These are phyloP conservation scores for Austroboletus olivaceoglutinosus DNA, from an alignment of 1,284 basidiomycete genomes.

Conservation along the genomic window DNA sequence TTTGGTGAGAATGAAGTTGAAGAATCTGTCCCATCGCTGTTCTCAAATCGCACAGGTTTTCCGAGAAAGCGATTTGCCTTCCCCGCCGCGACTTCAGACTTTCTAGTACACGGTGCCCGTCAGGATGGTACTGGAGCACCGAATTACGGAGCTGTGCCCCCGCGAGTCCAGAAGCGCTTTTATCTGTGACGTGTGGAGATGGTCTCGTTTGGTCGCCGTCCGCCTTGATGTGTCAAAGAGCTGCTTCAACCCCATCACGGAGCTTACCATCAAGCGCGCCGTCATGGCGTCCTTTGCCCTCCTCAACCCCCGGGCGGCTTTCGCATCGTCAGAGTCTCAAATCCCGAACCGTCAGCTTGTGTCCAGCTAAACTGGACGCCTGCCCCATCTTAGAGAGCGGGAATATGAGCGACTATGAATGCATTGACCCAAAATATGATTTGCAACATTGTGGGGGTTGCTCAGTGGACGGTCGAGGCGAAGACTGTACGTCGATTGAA, in stretches of 20 bases:
- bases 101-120: slow-evolving; percentile 10
- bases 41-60: slow-evolving; percentile 12
- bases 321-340: slow-evolving; percentile 5
- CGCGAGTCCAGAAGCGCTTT: slow-evolving; percentile 6
- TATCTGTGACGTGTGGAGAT: neutral
- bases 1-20: slow-evolving; percentile 10
- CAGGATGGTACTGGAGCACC: slow-evolving; percentile 20
- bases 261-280: neutral
- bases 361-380: slow-evolving; percentile 52
- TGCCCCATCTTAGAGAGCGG: slow-evolving; percentile 54
- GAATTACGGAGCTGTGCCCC: slow-evolving; percentile 11
- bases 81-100: neutral
- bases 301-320: slow-evolving; percentile 6
- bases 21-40: neutral
- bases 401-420: slow-evolving; percentile 55
- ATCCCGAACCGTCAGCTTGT: slow-evolving; percentile 39
- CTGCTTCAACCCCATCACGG: slow-evolving; percentile 1
- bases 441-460: slow-evolving; percentile 76
- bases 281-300: slow-evolving; percentile 6
- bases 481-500: slow-evolving; percentile 68
- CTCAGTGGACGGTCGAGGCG: slow-evolving; percentile 55
- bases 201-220: slow-evolving; percentile 14
- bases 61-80: slow-evolving; percentile 13
- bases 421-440: slow-evolving; percentile 54
- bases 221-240: slow-evolving; percentile 7